Conservation (phyloP, 2,329 filamentous ascomycete species). For the Fusarium redolens region DNA sequence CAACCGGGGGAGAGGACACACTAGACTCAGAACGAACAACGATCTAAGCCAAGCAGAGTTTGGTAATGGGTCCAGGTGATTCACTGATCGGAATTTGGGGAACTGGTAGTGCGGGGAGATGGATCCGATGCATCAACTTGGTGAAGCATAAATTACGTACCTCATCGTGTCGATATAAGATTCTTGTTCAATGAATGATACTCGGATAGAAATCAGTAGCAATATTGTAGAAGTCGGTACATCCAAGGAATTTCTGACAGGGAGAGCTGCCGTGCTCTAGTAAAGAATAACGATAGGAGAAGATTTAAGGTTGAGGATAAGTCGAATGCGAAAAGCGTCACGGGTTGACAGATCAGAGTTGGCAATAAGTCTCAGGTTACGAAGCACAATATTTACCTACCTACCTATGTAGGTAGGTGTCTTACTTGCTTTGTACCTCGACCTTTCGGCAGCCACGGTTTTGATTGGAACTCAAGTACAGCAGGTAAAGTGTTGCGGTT, state of each 20-base stretch:
- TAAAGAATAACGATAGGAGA: neutral
- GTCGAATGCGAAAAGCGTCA: conserved; percentile 7
- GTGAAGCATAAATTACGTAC: conserved; percentile 21
- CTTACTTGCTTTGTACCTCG: neutral
- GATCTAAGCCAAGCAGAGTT: conserved; percentile 19
- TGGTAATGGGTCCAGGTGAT: conserved; percentile 27
- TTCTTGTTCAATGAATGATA: neutral
- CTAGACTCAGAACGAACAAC: conserved; percentile 23
- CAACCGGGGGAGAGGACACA: conserved; percentile 25
- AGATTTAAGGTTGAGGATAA: neutral
- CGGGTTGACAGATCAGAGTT: neutral
- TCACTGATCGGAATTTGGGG: conserved; percentile 27
- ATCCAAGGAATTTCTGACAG: neutral
- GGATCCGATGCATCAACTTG: conserved; percentile 5
- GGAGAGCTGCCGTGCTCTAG: neutral
- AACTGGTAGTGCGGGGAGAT: conserved; percentile 27
- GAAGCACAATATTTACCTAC: neutral
- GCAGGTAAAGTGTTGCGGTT: neutral
- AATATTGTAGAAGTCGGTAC: neutral
- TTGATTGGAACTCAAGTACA: neutral
- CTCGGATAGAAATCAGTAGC: neutral
- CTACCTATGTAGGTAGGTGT: neutral
- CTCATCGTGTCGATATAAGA: conserved; percentile 19
- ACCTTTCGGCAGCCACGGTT: conserved; percentile 4
- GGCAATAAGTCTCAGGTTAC: neutral